Conservation (phyloP, 495 filamentous ascomycete genomes). For the Aspergillus kassunensis region DNA sequence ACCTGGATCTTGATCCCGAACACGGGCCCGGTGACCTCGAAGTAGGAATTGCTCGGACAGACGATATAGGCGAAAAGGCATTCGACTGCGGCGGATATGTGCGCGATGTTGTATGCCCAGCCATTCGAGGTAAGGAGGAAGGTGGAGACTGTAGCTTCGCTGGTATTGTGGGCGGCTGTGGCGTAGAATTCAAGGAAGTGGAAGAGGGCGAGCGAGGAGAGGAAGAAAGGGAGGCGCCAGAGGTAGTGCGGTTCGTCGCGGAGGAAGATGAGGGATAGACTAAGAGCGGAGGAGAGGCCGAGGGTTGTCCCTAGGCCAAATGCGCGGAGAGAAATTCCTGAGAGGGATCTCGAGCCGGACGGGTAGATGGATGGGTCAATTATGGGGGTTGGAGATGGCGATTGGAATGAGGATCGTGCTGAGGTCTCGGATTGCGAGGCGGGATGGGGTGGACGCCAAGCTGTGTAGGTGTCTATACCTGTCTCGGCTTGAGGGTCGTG, state of each 20-base stretch:
- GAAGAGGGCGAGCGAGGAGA: conserved; percentile 71
- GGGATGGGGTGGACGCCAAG: conserved; percentile 1
- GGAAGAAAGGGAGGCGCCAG: conserved; percentile 84
- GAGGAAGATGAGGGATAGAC: conserved; percentile 42
- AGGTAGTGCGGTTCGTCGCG: conserved; percentile 43
- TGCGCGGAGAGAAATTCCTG: conserved; percentile 75
- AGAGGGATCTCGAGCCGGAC: conserved; percentile 61
- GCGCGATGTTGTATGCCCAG: conserved; percentile 76
- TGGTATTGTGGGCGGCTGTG: conserved; percentile 79
- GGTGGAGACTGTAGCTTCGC: conserved; percentile 61
- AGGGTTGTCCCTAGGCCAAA: conserved; percentile 53
- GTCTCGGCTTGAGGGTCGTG: too few species aligned
- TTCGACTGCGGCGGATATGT: conserved; percentile 68
- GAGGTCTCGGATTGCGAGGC: background rate
- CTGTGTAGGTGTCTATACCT: background rate
- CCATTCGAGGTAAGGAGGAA: conserved; percentile 90
- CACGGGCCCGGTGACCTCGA: conserved; percentile 16
- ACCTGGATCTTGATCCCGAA: conserved; percentile 25
- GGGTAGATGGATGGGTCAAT: conserved; percentile 44
- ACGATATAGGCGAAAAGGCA: conserved; percentile 56
- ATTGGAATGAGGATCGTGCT: too few species aligned
- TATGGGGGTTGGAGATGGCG: background rate
- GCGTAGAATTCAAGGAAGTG: conserved; percentile 95
- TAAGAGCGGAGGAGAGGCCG: conserved; percentile 40
- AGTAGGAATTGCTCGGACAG: conserved; percentile 48